Evolutionary conservation across 2,329 filamentous ascomycete species (phyloP), one percentile per base, ranked within the genome.

Genomic region (Pezicula rhizophila): DNA sequence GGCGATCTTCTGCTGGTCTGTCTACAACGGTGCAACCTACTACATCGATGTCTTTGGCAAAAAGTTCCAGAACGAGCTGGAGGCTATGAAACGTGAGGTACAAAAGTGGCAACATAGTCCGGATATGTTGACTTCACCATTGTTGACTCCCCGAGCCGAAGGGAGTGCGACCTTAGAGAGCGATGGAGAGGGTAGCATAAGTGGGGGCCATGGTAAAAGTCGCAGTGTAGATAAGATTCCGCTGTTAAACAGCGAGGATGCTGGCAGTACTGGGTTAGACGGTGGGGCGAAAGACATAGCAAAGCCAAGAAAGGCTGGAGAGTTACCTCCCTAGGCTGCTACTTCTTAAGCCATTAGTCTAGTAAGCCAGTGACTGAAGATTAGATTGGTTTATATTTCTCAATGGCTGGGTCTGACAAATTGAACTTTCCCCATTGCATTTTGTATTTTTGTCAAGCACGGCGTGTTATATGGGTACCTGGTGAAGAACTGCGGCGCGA

Each of bases 41-140:
- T 99, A 99, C 69, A 97, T 99, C 62, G 93, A 99, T 60, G 89
- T 97, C 2, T 99, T 97, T 65, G 93, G 95, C 47, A 95, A 88
- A 61, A 82, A 91, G 2, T 97, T 99, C 75, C 89, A 99, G 73
- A 96, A 92, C 64, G 93, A 99, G 67, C 76, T 99, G 11, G 91
- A 99, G 65, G 79, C 85, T 46, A 79, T 99, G 70, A 91, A 87
- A 69, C 81, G 81, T 48, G 93, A 99, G 63, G 90, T 99, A 8
- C 79, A 84, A 41, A 92, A 89, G 65, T 95, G 89, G 89, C 90
- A 96, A 67, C 76, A 73, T 52, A 77, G 70, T 28, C 75, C 79
- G 1, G 78, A 81, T 14, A 58, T 73, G 59, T 62, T 61, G 49
- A 63, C 63, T 17, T 70, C 66, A 6, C 72, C 71, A 1, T 38